phyloP scores from a whole-genome alignment of 2,329 filamentous ascomycete genomes.

The Fusarium staphyleae region DNA sequence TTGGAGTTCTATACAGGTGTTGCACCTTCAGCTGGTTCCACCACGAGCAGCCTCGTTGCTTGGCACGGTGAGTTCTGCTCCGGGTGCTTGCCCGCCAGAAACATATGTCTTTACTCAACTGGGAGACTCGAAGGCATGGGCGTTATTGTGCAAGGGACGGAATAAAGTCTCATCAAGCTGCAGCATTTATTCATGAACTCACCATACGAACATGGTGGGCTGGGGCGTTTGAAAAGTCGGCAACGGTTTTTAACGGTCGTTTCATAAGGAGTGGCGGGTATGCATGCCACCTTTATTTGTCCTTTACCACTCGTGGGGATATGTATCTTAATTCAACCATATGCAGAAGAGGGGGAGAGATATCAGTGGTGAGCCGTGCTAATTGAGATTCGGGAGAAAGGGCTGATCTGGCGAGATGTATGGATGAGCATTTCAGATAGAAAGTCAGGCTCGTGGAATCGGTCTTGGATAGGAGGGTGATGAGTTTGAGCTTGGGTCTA shows the following conservation, averaged over 20 bases:
- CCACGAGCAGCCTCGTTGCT: conserved; percentile 6
- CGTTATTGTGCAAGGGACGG: conserved; percentile 5
- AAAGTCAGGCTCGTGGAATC: no score
- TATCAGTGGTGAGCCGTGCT: conserved; percentile 9
- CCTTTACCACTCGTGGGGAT: conserved; percentile 8
- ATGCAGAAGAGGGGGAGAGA: conserved; percentile 4
- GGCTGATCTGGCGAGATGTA: conserved; percentile 9
- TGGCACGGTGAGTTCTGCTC: conserved; percentile 3
- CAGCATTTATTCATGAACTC: conserved; percentile 34
- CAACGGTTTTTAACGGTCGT: conserved; percentile 23
- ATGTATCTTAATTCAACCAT: conserved; percentile 31
- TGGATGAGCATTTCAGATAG: conserved; percentile 5
- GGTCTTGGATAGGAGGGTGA: no score
- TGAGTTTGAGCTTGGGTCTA: not conserved
- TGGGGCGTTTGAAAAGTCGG: conserved; percentile 38
- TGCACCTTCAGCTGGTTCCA: conserved; percentile 2
- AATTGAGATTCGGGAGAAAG: conserved; percentile 11
- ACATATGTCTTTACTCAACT: not conserved
- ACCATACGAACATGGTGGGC: conserved; percentile 31
- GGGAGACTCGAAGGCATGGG: conserved; percentile 5
- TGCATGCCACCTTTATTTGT: conserved; percentile 14
- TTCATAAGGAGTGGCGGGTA: conserved; percentile 30
- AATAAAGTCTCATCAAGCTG: conserved; percentile 18
- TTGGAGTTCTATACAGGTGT: conserved; percentile 3
- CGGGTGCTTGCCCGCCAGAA: not conserved